These are phyloP conservation scores for Suillus spraguei DNA, from an alignment of 768 basidiomycete genomes.

Conservation along the genomic window DNA sequence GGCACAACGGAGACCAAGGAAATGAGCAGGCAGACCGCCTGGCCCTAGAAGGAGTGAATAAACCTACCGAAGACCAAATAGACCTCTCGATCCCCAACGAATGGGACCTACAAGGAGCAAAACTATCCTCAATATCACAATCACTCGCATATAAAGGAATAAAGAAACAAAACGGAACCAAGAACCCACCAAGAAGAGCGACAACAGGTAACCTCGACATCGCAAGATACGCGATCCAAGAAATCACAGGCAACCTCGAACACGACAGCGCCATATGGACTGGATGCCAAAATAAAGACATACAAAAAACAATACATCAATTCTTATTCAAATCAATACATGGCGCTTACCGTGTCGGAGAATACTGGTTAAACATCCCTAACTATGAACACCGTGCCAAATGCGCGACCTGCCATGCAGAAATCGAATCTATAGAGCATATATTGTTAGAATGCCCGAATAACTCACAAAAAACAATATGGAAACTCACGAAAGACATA, in stretches of 20 bases:
- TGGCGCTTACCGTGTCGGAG: no score
- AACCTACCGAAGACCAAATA: neutral
- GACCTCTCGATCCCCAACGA: neutral
- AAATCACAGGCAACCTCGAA: neutral
- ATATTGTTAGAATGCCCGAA: no score
- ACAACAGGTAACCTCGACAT: neutral
- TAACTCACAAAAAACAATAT: no score
- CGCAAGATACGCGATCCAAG: neutral
- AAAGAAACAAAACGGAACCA: neutral
- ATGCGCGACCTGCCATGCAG: no score
- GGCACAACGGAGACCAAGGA: no score
- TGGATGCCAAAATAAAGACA: neutral
- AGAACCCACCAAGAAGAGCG: neutral
- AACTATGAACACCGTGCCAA: no score
- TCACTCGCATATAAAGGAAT: neutral
- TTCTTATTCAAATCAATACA: no score
- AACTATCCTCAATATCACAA: neutral
- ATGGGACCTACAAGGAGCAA: neutral
- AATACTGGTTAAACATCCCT: no score
- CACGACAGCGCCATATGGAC: neutral
- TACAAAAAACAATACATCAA: no score
- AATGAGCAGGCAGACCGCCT: constrained; percentile 28
- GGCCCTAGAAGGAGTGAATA: constrained; percentile 23
- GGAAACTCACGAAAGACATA: no score
- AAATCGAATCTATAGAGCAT: no score